Evolutionary conservation across 257 asterid genomes (phyloP).

Genomic region (Mentha longifolia): DNA sequence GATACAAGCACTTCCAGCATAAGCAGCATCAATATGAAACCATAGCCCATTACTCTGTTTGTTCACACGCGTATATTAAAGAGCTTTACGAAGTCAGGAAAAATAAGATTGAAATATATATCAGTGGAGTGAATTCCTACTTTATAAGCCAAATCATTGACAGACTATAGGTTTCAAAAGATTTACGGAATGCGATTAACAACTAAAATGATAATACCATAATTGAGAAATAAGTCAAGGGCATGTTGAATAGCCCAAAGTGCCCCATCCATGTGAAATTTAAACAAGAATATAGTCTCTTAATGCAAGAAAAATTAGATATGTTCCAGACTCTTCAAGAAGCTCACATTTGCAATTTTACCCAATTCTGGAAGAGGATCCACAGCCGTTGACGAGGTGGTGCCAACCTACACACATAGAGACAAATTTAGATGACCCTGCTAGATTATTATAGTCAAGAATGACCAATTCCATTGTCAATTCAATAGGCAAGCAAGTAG

Average conservation of each 20-base stretch:
- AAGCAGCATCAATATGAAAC: constrained; percentile 98
- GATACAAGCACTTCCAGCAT: constrained; percentile 97
- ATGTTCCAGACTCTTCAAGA: not conserved
- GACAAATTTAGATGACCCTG: constrained; percentile 11
- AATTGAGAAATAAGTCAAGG: not conserved
- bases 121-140: not conserved
- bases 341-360: constrained; percentile 66
- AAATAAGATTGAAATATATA: constrained; percentile 3
- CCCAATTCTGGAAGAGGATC: constrained; percentile 84
- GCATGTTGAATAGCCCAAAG: not conserved
- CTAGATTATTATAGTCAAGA: constrained; percentile 12
- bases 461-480: not conserved
- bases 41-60: constrained; percentile 75
- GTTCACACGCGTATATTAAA: constrained; percentile 32
- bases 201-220: not conserved
- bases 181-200: not conserved
- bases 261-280: too few relatives aligned
- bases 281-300: too few relatives aligned
- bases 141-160: constrained; percentile 3
- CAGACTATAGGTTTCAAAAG: not conserved
- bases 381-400: constrained; percentile 93
- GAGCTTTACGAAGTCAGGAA: constrained; percentile 13
- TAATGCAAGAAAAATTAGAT: not conserved
- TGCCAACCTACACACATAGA: constrained; percentile 69
- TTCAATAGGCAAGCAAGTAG: not conserved